Evolutionary conservation across 306 rosid genomes (phyloP), one percentile per base, ranked within the genome.

Genomic region (Geum urbanum): DNA sequence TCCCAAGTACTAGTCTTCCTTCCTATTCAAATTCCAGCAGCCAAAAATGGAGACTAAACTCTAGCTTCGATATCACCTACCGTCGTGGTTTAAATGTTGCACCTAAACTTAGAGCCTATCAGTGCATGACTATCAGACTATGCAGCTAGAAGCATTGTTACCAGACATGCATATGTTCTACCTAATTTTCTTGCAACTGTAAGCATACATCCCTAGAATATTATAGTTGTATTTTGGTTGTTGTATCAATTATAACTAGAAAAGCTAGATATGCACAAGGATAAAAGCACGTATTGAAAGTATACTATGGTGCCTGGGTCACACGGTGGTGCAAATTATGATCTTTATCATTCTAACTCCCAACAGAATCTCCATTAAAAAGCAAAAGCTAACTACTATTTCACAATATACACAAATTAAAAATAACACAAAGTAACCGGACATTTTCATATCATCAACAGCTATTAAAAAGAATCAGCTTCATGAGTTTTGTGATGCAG

Each of bases 331-430:
- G 24, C 73, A 14, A 53, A 22, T 19, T 9, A 69, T 24, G 41
- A 14, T 41, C 7, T 19, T 32, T 14, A 56, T 13, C 9, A 0
- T 69, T 69, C 52, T 52, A 14, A 22, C 27, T 44, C 55, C 52
- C 64, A 14, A 22, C 27, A 32, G 63, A 41, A 75, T 55, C 37
- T 32, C 40, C 49, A 27, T 4, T 14, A 56, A 43, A 59, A 66
- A 32, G 7, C 9, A 53, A 49, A 51, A 40, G 43, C 58, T 20
- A 44, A 19, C 6, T 8, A 16, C 51, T 48, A 66, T 11, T 32
- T 65, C 68, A 53, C 62, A 78, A 67, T 63, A 72, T 72, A 78
- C 78, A 82, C 70, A 72, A 73, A 32, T 27, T 67, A 55, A 5
- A 63, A 55, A 63, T 37, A 49, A 68, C 66, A 72, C 22, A 64